Conservation (phyloP, 2,329 filamentous ascomycete species). For the Pseudogymnoascus pannorum region DNA sequence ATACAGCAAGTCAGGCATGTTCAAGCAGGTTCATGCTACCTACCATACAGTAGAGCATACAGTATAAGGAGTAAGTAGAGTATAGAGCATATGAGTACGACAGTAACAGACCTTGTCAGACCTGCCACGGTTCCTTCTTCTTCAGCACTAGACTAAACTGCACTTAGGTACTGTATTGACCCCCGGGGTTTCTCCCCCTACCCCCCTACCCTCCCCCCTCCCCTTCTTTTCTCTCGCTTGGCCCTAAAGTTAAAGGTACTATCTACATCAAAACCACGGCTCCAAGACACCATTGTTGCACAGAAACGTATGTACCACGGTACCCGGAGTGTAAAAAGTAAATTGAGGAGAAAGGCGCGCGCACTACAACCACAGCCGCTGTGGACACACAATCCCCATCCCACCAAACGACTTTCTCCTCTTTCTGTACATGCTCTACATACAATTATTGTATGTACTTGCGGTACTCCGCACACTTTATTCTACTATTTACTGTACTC, state of each 20-base stretch:
- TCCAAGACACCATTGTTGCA: neutral
- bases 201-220: neutral
- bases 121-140: neutral
- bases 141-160: constrained; percentile 2
- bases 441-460: too few species aligned
- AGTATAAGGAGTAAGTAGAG: neutral
- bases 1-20: neutral
- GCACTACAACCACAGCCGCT: neutral
- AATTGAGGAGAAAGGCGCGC: constrained; percentile 7
- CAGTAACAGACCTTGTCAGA: constrained; percentile 2
- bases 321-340: neutral
- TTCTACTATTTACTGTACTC: neutral
- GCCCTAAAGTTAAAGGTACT: neutral
- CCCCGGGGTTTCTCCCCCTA: neutral
- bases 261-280: neutral
- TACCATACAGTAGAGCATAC: neutral
- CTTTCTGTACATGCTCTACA: too few species aligned
- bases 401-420: constrained; percentile 1
- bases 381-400: neutral
- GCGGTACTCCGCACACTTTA: too few species aligned
- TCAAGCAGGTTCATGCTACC: neutral
- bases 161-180: neutral
- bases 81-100: neutral
- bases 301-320: neutral
- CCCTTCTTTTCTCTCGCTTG: neutral